Conservation (phyloP, 164 flowering plant species). For the Nymphaea colorata region DNA sequence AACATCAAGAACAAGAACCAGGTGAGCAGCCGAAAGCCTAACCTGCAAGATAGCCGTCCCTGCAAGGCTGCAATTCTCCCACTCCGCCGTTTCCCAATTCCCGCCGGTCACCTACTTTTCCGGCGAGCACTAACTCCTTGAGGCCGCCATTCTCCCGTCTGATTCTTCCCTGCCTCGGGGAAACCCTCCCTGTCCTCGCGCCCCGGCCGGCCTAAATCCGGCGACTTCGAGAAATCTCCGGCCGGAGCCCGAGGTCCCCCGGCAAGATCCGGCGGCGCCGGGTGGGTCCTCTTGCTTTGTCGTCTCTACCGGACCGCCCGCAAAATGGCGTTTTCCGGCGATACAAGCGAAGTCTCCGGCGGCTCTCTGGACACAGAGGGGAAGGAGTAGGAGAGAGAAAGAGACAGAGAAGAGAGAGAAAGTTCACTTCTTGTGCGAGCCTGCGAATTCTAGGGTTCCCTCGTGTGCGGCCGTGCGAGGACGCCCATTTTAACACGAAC, state of each 20-base stretch:
- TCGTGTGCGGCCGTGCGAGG: constrained; percentile 25
- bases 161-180: too few relatives aligned
- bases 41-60: too few relatives aligned
- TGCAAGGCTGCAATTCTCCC: too few relatives aligned
- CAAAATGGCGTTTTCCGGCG: constrained; percentile 3
- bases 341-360: not conserved
- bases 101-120: too few relatives aligned
- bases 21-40: too few relatives aligned
- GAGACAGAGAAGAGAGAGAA: not conserved
- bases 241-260: not conserved
- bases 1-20: too few relatives aligned
- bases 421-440: not conserved
- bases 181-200: too few relatives aligned
- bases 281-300: not conserved
- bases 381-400: not conserved
- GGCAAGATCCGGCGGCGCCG: not conserved
- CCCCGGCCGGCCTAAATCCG: not conserved
- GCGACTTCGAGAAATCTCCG: not conserved
- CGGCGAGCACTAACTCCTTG: too few relatives aligned
- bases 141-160: too few relatives aligned
- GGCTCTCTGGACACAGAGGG: not conserved
- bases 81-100: too few relatives aligned
- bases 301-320: not conserved
- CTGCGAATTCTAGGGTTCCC: constrained; percentile 22
- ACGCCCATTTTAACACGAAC: constrained; percentile 19